phyloP scores from a whole-genome alignment of 805 yeast species.

The Candida endomychidarum region DNA sequence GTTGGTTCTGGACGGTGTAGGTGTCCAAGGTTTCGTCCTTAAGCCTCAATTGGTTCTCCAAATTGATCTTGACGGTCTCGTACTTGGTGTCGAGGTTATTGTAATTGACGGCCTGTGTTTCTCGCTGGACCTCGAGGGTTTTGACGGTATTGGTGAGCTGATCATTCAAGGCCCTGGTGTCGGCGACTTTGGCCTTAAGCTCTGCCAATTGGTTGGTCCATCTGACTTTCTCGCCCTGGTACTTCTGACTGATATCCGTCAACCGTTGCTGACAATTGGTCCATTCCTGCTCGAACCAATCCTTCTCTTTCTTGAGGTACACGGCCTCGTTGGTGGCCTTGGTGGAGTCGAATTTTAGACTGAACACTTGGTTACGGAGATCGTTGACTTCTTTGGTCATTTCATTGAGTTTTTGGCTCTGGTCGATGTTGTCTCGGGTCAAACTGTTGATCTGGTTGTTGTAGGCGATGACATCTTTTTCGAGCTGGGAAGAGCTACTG shows the following conservation, averaged over 20 bases:
- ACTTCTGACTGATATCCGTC: conserved; percentile 38
- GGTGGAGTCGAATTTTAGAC: conserved; percentile 34
- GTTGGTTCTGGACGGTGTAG: conserved; percentile 52
- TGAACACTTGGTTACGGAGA: conserved; percentile 36
- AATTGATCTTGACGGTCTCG: conserved; percentile 49
- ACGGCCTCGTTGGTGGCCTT: conserved; percentile 34
- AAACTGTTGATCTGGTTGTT: conserved; percentile 29
- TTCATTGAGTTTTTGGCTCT: conserved; percentile 34
- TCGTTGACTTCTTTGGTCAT: conserved; percentile 37
- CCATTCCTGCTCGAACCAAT: conserved; percentile 43
- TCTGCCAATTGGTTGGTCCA: conserved; percentile 29
- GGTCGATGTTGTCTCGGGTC: conserved; percentile 36
- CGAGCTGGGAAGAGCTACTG: conserved; percentile 16
- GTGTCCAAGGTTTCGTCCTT: conserved; percentile 63
- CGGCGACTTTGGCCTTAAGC: conserved; percentile 24
- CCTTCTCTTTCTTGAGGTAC: conserved; percentile 34
- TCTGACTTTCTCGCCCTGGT: conserved; percentile 35
- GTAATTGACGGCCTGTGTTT: conserved; percentile 23
- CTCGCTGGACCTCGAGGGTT: conserved; percentile 44
- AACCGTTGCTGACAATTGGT: conserved; percentile 33
- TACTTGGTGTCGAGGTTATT: conserved; percentile 24
- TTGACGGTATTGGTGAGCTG: conserved; percentile 45
- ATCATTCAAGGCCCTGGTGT: conserved; percentile 35
- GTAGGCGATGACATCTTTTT: conserved; percentile 26
- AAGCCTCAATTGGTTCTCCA: conserved; percentile 38